Evolutionary conservation across 495 filamentous ascomycete genomes (phyloP), one percentile per base, ranked within the genome.

Genomic region (Ramalina peruviana): DNA sequence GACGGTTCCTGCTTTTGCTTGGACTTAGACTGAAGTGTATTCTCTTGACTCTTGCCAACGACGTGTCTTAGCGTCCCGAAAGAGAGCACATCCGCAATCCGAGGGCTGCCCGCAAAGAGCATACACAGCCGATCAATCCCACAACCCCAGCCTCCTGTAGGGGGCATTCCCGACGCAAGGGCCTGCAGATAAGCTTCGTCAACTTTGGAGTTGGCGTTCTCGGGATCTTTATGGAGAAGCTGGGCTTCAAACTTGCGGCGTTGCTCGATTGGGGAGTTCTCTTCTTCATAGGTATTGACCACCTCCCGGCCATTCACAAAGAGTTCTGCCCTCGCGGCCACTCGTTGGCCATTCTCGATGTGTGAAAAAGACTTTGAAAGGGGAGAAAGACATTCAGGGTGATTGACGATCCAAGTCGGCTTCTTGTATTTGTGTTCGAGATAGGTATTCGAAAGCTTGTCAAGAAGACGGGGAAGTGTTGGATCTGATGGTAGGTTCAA

Each of bases 221-320:
- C 60, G 11, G 60, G 62, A 43, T 63, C 62, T 51, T 61, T 63
- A 36, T 56, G 75, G 25, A 65, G 62, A 3, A 76, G 52, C 58
- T 85, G 82, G 51, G 75, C 70, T 50, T 72, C 64, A 48, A 98
- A 90, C 63, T 97, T 98, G 46, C 79, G 71, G 20, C 86, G 72
- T 64, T 98, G 92, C 51, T 83, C 85, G 26, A 80, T 80, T 0
- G 92, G 93, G 40, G 85, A 85, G 65, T 97, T 98, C 66, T 98
- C 92, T 67, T 98, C 92, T 66, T 98, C 92, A 68, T 98, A 98
- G 59, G 84, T 86, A 63, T 98, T 98, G 9, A 90, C 85, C 30
- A 94, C 67, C 59, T 98, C 92, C 41, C 73, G 72, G 13, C 82
- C 80, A 38, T 74, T 61, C 58, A 95, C 75, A 67, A 96, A 97